phyloP scores from a whole-genome alignment of 2,329 filamentous ascomycete species.

The Tolypocladium tundrense region DNA sequence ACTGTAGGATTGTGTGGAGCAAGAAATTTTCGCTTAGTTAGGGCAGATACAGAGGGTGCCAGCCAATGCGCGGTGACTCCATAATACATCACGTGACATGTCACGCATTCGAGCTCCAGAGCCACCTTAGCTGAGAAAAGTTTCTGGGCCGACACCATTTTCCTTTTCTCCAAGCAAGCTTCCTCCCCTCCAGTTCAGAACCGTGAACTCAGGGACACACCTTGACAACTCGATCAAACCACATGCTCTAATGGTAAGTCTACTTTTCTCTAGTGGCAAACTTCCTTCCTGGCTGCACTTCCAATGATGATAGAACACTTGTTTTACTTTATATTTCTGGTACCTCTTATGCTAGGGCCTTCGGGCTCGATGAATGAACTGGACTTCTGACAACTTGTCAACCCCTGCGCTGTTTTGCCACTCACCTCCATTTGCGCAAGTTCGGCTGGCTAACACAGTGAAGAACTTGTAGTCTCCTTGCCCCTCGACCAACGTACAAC shows the following conservation, averaged over 20 bases:
- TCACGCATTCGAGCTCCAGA: background rate
- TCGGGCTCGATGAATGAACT: slow-evolving; percentile 66
- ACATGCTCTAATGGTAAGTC: slow-evolving; percentile 21
- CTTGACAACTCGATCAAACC: background rate
- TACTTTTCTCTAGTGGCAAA: slow-evolving; percentile 2
- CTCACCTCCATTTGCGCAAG: background rate
- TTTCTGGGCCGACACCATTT: background rate
- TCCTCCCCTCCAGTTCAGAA: background rate
- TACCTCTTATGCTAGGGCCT: slow-evolving; percentile 91
- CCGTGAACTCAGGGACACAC: background rate
- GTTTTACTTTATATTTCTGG: slow-evolving; percentile 63
- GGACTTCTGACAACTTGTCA: slow-evolving; percentile 62
- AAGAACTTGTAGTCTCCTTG: slow-evolving; percentile 1
- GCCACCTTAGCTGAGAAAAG: background rate
- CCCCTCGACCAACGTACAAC: background rate
- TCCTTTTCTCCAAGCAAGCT: background rate
- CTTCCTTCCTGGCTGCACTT: slow-evolving; percentile 6
- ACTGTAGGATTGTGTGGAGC: slow-evolving; percentile 27
- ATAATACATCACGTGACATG: background rate
- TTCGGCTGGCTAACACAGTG: slow-evolving; percentile 1
- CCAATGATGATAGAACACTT: slow-evolving; percentile 63
- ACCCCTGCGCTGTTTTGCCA: background rate
- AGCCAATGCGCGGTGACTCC: background rate
- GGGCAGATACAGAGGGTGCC: slow-evolving; percentile 19
- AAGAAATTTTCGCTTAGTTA: slow-evolving; percentile 36